Percentiles rank a stretch among this genome's conserved stretches.
These are phyloP conservation scores for Skeletonema grethae DNA, from an alignment of 108 stramenopile species.

Conservation along the genomic window DNA sequence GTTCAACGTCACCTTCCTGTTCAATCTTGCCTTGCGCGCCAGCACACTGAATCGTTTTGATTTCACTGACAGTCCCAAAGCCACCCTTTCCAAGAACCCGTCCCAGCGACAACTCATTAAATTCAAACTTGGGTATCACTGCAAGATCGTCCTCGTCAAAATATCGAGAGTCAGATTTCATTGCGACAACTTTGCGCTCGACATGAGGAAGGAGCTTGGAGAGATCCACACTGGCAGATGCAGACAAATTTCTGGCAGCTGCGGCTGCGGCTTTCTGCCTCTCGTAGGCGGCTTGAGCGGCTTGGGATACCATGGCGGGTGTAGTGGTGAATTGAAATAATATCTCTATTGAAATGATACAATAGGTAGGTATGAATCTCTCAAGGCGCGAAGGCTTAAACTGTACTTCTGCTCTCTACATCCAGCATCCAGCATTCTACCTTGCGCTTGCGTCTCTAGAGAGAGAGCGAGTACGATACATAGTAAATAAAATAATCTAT, in stretches of 20 bases:
- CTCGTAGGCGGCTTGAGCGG: slow-evolving; percentile 9
- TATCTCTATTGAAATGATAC: too few relatives aligned
- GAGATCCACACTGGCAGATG: neutral
- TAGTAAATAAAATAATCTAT: too few relatives aligned
- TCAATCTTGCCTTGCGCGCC: neutral
- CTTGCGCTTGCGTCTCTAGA: too few relatives aligned
- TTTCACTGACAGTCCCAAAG: slow-evolving; percentile 67
- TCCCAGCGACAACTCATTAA: slow-evolving; percentile 47
- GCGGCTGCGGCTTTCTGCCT: slow-evolving; percentile 7
- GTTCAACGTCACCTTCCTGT: slow-evolving; percentile 14
- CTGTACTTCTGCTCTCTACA: too few relatives aligned
- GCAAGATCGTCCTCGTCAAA: slow-evolving; percentile 13
- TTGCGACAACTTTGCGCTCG: slow-evolving; percentile 3
- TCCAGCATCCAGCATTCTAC: too few relatives aligned
- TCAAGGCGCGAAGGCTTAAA: too few relatives aligned
- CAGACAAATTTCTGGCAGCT: neutral
- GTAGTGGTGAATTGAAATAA: too few relatives aligned
- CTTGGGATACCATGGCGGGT: slow-evolving; percentile 18
- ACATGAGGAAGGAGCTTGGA: neutral
- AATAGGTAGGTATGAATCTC: too few relatives aligned
- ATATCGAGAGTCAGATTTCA: slow-evolving; percentile 12
- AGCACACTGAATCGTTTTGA: slow-evolving; percentile 23
- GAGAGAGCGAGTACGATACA: too few relatives aligned
- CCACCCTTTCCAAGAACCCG: slow-evolving; percentile 65
- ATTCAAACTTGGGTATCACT: slow-evolving; percentile 12